These are phyloP conservation scores for Trypethelium eluteriae DNA, from an alignment of 495 filamentous ascomycete species.

Conservation along the genomic window DNA sequence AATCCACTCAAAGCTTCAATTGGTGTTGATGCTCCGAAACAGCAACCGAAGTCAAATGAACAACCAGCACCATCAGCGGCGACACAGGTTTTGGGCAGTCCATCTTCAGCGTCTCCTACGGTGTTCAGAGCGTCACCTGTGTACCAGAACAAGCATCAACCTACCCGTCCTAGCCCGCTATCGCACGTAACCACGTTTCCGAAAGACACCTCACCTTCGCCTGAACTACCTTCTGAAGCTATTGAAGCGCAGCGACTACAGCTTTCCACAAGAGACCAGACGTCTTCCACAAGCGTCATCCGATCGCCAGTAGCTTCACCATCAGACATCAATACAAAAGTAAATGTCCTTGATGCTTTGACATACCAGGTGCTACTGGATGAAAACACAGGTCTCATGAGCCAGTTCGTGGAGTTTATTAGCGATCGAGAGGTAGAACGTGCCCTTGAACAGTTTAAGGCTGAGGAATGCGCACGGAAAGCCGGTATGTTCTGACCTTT, in stretches of 20 bases:
- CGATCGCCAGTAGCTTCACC: not conserved
- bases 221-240: not conserved
- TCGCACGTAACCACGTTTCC: slow-evolving; percentile 1
- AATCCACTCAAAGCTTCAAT: not conserved
- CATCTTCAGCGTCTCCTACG: not conserved
- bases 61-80: not conserved
- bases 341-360: slow-evolving; percentile 10
- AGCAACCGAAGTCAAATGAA: not conserved
- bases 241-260: not conserved
- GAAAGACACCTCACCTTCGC: not conserved
- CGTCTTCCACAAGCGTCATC: not conserved
- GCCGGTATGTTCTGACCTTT: slow-evolving; percentile 21
- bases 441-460: slow-evolving; percentile 13
- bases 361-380: slow-evolving; percentile 20
- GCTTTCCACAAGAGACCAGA: not conserved
- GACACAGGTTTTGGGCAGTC: not conserved
- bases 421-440: slow-evolving; percentile 16
- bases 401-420: slow-evolving; percentile 25
- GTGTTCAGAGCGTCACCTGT: not conserved
- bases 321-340: not conserved
- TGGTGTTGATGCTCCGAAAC: not conserved
- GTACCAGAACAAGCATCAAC: slow-evolving; percentile 2
- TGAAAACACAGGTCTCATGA: slow-evolving; percentile 18
- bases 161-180: not conserved
- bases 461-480: slow-evolving; percentile 14